These are phyloP conservation scores for Euphrasia arctica DNA, from an alignment of 305 asterid species.

Conservation along the genomic window DNA sequence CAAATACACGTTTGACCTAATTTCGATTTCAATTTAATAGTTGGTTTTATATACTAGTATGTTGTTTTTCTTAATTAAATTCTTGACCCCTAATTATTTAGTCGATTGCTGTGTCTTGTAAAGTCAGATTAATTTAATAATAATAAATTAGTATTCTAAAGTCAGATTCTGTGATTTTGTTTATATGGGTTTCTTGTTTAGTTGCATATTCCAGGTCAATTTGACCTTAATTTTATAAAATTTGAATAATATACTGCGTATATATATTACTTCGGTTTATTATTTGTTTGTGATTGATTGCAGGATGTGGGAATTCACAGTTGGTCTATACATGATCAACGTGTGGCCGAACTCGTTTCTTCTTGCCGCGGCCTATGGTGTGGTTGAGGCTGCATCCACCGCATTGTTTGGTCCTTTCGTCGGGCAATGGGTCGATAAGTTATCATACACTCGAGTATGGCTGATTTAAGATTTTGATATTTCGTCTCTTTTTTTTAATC, in stretches of 20 bases:
- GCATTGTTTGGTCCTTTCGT: conserved; percentile 73
- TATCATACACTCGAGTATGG: conserved; percentile 40
- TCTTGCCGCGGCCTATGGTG: conserved; percentile 86
- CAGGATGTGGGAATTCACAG: conserved; percentile 99
- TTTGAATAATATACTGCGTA: background rate
- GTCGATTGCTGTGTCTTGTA: too few species aligned
- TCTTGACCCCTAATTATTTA: background rate
- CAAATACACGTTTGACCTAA: conserved; percentile 10
- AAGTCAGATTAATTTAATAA: background rate
- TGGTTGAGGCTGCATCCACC: conserved; percentile 72
- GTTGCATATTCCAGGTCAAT: too few species aligned
- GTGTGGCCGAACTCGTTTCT: conserved; percentile 82
- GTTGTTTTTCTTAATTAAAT: conserved; percentile 36
- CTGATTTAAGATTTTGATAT: background rate
- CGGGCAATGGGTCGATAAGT: conserved; percentile 67
- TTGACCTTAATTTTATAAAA: background rate
- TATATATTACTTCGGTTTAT: background rate
- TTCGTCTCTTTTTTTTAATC: background rate
- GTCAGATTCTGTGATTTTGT: too few species aligned
- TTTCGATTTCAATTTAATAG: background rate
- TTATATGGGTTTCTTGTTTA: too few species aligned
- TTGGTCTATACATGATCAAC: conserved; percentile 85
- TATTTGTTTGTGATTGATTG: background rate
- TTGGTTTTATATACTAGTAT: conserved; percentile 35
- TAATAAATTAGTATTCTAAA: too few species aligned